Evolutionary conservation across 2,329 filamentous ascomycete genomes (phyloP).

Genomic region (Arthroderma sp.): DNA sequence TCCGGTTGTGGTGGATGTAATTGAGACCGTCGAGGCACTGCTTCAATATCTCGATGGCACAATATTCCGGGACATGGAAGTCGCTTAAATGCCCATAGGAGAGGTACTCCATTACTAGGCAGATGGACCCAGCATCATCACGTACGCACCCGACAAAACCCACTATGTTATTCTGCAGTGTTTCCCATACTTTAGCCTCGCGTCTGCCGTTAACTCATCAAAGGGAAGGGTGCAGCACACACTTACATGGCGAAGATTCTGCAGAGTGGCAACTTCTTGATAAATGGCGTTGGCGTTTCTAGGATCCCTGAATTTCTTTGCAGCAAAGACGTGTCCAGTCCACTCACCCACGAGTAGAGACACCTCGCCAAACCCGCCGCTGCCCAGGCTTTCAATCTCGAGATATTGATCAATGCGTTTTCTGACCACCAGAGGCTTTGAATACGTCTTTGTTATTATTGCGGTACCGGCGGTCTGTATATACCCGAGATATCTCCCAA

Average conservation of each 20-base stretch:
- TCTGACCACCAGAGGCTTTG: too few species aligned
- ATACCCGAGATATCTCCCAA: too few species aligned
- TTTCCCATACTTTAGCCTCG: too few species aligned
- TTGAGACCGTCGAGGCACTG: constrained; percentile 2
- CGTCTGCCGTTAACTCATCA: too few species aligned
- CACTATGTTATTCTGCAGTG: too few species aligned
- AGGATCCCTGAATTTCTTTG: neutral
- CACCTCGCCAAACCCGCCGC: neutral
- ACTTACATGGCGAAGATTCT: too few species aligned
- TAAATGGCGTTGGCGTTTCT: neutral
- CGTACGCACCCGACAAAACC: too few species aligned
- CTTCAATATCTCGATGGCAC: neutral
- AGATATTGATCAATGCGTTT: neutral
- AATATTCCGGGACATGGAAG: constrained; percentile 28
- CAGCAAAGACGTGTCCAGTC: neutral
- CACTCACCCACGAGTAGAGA: neutral
- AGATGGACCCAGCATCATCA: neutral
- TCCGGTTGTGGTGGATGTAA: constrained; percentile 1
- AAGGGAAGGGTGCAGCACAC: too few species aligned
- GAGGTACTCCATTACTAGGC: constrained; percentile 4
- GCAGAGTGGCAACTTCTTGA: too few species aligned
- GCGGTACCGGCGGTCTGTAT: too few species aligned
- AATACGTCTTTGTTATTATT: too few species aligned
- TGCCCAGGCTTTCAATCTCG: neutral
- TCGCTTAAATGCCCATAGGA: neutral